Evolutionary conservation across 177 flowering plant species (phyloP).

Genomic region (Vitis hybrid): DNA sequence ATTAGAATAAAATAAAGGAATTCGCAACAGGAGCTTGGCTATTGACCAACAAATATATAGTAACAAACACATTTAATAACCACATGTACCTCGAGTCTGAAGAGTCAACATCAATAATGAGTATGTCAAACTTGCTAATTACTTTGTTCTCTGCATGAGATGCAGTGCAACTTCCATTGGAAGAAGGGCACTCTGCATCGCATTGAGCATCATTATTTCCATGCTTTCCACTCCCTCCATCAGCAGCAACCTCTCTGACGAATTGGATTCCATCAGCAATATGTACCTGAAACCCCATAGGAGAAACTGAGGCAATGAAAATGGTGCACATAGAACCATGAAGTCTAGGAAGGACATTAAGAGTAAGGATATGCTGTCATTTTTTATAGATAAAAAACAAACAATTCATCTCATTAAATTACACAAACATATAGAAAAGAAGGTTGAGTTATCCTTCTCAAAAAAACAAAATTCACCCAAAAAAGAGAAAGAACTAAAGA

Average conservation of each 20-base stretch:
- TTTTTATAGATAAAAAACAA: no score
- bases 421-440: no score
- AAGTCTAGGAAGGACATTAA: background rate
- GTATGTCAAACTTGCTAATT: conserved; percentile 47
- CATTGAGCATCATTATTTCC: conserved; percentile 16
- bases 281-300: conserved; percentile 52
- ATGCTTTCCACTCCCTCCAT: conserved; percentile 10
- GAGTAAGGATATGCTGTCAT: background rate
- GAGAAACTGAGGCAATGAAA: background rate
- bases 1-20: background rate
- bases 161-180: conserved; percentile 21
- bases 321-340: background rate
- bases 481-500: no score
- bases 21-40: no score
- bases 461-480: no score
- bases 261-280: conserved; percentile 81
- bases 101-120: conserved; percentile 89
- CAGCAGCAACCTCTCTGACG: conserved; percentile 40
- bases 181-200: conserved; percentile 7
- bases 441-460: no score
- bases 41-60: no score
- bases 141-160: conserved; percentile 20
- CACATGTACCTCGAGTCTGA: conserved; percentile 66
- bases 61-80: background rate
- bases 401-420: no score